These are phyloP conservation scores for Lactifluus pinguis DNA, from an alignment of 768 basidiomycete genomes.

Conservation along the genomic window DNA sequence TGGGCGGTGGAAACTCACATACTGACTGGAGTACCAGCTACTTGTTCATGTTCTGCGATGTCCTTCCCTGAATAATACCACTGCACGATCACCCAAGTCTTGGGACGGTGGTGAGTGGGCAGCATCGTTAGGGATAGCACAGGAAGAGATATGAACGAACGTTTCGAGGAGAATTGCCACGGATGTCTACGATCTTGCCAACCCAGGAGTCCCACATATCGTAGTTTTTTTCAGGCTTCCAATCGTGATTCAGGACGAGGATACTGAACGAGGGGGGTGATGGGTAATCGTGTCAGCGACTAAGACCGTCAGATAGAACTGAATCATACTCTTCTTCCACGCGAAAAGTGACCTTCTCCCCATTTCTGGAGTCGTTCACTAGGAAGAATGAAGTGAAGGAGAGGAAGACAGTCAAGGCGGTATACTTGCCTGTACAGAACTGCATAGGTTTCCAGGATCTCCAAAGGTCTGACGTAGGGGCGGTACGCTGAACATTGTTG, in stretches of 20 bases:
- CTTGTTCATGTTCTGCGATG: neutral
- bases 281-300: neutral
- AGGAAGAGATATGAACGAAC: neutral
- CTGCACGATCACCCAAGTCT: conserved; percentile 3
- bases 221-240: neutral
- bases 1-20: neutral
- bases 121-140: neutral
- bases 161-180: conserved; percentile 4
- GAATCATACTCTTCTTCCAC: neutral
- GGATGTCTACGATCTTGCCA: conserved; percentile 7
- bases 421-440: neutral
- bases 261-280: neutral
- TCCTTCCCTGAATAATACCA: conserved; percentile 12
- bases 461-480: neutral
- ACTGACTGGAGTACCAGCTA: neutral
- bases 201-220: conserved; percentile 7
- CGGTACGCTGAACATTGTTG: neutral
- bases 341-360: neutral
- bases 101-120: neutral
- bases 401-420: neutral
- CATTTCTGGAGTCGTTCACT: conserved; percentile 4
- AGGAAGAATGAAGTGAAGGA: neutral
- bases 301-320: neutral
- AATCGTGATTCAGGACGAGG: conserved; percentile 1
- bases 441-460: conserved; percentile 4